Evolutionary conservation across 305 asterid genomes (phyloP).

Genomic region (Plantago rigida): DNA sequence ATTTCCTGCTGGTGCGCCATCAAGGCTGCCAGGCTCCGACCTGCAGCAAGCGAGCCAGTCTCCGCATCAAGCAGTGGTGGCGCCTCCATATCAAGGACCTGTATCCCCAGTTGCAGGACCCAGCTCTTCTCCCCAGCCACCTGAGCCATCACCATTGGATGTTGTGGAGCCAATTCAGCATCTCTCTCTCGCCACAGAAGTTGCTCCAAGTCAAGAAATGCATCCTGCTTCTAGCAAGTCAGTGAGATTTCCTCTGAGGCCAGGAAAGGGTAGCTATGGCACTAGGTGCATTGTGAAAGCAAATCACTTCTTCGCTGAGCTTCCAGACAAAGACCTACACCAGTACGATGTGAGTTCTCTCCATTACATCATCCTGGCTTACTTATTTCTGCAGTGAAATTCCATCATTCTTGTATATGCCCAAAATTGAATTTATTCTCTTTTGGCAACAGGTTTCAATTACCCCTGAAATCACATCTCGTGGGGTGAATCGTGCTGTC

Average conservation of each 20-base stretch:
- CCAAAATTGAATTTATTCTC: neutral
- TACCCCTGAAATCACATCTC: conserved; percentile 68
- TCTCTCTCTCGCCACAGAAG: conserved; percentile 46
- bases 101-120: conserved; percentile 38
- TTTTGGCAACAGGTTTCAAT: conserved; percentile 53
- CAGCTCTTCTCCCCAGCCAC: conserved; percentile 47
- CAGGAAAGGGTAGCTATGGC: conserved; percentile 77
- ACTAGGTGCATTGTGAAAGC: conserved; percentile 76
- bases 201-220: conserved; percentile 37
- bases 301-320: conserved; percentile 82
- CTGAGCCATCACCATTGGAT: conserved; percentile 34
- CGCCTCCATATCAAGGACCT: conserved; percentile 36
- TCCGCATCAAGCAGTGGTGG: conserved; percentile 62
- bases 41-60: conserved; percentile 28
- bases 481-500: conserved; percentile 86
- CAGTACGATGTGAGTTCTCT: conserved; percentile 73
- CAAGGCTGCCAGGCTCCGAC: conserved; percentile 76
- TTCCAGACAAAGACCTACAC: conserved; percentile 93
- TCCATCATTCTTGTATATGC: no score
- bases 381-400: neutral
- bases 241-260: conserved; percentile 72
- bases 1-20: conserved; percentile 64
- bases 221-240: conserved; percentile 83
- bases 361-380: neutral
- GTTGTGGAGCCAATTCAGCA: conserved; percentile 38